Base-by-base conservation (phyloP, 352 stramenopile species). In the Hyaloperonospora brassicae region DNA sequence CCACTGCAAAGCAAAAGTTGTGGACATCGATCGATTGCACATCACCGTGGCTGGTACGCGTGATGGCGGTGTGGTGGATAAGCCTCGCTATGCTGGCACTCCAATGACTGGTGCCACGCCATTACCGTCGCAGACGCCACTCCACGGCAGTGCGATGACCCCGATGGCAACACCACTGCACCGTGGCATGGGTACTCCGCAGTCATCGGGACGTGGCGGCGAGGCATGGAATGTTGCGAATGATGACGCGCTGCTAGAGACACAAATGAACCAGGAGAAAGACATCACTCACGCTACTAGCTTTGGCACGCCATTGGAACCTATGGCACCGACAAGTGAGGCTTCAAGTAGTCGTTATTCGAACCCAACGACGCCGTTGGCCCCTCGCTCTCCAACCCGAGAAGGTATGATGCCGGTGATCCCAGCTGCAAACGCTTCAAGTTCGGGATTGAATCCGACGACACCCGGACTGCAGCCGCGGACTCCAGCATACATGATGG, bases 211-310 rank as follows among this genome's bases (percentile, higher is more conserved):
- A 48, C 74, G 69, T 48, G 63, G 38, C 47, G 64, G 77, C 24
- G 84, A 94, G 45, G 84, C 82, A 12, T 94, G 84, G 84, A 92
- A 90, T 59, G 77, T 89, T 56, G 79, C 79, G 7, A 94, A 94
- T 66, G 84, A 94, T 56, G 84, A 94, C 43, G 80, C 80, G 8
- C 47, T 94, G 25, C 57, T 94, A 11, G 84, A 94, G 52, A 89
- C 82, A 6, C 83, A 94, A 25, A 81, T 93, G 72, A 92, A 92
- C 57, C 84, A 94, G 52, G 84, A 94, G 56, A 90, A 90, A 59
- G 84, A 94, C 57, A 91, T 94, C 61, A 89, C 84, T 21, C 84
- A 94, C 51, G 84, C 84, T 24, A 91, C 79, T 14, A 94, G 73
- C 57, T 94, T 94, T 45, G 84, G 84, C 8, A 85, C 82, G 14